Evolutionary conservation across 2,329 filamentous ascomycete genomes (phyloP).

Genomic region (Phialophora chinensis): DNA sequence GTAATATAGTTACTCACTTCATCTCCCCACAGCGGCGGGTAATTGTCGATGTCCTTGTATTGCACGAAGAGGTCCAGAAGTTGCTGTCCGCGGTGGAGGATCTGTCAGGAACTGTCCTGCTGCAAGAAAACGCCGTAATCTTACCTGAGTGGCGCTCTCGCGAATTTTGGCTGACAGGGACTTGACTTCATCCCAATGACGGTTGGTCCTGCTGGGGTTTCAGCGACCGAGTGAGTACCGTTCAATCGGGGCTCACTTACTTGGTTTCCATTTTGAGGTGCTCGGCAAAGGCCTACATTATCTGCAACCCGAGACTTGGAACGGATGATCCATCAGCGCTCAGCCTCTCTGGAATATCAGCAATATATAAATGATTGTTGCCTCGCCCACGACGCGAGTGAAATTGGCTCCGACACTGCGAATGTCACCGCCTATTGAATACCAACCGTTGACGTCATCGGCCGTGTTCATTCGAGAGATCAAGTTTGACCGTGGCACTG

Average conservation of each 20-base stretch:
- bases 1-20: slow-evolving; percentile 66
- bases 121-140: neutral
- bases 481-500: neutral
- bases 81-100: slow-evolving; percentile 67
- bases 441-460: neutral
- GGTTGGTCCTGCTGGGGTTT: neutral
- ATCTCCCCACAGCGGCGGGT: slow-evolving; percentile 93
- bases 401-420: neutral
- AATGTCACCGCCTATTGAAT: neutral
- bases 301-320: too few species aligned
- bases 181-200: neutral
- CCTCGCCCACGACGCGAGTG: neutral
- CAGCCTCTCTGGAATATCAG: too few species aligned
- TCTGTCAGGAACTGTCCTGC: neutral
- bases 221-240: neutral
- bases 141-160: neutral
- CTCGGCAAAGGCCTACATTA: too few species aligned
- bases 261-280: neutral
- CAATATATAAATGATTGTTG: too few species aligned
- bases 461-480: neutral
- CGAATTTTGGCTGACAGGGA: neutral
- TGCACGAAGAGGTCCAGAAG: slow-evolving; percentile 91
- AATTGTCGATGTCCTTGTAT: slow-evolving; percentile 88
- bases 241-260: neutral
- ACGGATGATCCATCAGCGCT: neutral